phyloP scores from a whole-genome alignment of 2,329 filamentous ascomycete species.

The Trichophyton rubrum region DNA sequence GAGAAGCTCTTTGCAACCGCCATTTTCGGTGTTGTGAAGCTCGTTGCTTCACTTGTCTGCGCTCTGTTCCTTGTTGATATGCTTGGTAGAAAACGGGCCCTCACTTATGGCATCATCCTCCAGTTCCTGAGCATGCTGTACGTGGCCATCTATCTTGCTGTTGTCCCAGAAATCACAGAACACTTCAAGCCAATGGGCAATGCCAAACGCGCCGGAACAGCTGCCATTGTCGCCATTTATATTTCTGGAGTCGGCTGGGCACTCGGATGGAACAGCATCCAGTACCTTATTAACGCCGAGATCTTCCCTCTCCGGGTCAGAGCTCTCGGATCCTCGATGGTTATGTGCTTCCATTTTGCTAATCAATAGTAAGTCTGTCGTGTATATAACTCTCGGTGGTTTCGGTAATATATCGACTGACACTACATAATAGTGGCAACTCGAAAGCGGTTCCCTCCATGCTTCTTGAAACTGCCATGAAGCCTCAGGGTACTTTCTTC shows the following conservation, averaged over 20 bases:
- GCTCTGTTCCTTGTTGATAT: conserved; percentile 65
- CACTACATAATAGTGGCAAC: conserved; percentile 11
- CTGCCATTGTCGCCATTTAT: conserved; percentile 35
- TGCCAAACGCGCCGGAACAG: conserved; percentile 24
- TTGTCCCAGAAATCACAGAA: conserved; percentile 21
- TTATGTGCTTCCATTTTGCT: conserved; percentile 35
- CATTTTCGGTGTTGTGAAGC: conserved; percentile 62
- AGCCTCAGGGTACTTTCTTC: conserved; percentile 56
- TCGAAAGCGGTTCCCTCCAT: conserved; percentile 21
- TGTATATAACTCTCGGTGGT: background rate
- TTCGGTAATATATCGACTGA: background rate
- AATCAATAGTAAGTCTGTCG: conserved; percentile 20
- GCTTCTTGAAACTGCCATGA: conserved; percentile 40
- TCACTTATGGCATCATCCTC: conserved; percentile 37
- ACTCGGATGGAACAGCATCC: conserved; percentile 38
- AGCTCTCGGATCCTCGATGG: conserved; percentile 29
- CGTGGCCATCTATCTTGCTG: conserved; percentile 39
- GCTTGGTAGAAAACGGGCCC: conserved; percentile 53
- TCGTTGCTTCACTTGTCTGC: conserved; percentile 52
- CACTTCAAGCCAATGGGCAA: conserved; percentile 11
- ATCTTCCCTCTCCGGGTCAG: conserved; percentile 35
- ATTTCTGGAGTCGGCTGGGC: conserved; percentile 35
- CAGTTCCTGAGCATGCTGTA: conserved; percentile 44
- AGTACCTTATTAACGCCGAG: conserved; percentile 37
- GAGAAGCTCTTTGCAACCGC: conserved; percentile 60